Conservation (phyloP, 2,329 filamentous ascomycete genomes). For the Ceratocystis eucalypticola region DNA sequence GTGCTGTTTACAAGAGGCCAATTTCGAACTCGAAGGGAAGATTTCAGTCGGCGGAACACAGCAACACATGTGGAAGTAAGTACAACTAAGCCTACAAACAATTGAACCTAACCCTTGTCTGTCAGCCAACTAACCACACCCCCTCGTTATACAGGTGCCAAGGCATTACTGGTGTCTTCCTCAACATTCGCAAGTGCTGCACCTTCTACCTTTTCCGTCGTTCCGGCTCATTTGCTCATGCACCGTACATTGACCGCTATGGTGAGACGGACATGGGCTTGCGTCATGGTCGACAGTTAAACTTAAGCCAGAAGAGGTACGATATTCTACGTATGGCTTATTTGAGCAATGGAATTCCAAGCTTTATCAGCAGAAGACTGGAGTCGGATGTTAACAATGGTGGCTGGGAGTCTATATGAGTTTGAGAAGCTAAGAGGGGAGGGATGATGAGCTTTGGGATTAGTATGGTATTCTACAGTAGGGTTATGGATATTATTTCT, state of each 20-base stretch:
- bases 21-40: conserved; percentile 29
- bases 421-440: background rate
- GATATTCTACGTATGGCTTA: conserved; percentile 78
- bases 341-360: conserved; percentile 75
- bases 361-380: conserved; percentile 74
- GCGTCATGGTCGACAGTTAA: conserved; percentile 74
- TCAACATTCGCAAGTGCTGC: conserved; percentile 93
- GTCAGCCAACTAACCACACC: conserved; percentile 9
- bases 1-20: conserved; percentile 63
- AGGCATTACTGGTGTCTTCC: conserved; percentile 78
- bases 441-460: background rate
- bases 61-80: conserved; percentile 76
- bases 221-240: conserved; percentile 71
- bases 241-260: conserved; percentile 90
- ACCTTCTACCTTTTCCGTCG: conserved; percentile 73
- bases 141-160: conserved; percentile 51
- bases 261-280: conserved; percentile 91
- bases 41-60: conserved; percentile 66
- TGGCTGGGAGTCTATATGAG: conserved; percentile 75
- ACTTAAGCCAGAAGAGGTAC: conserved; percentile 86
- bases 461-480: background rate
- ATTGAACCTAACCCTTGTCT: background rate
- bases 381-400: conserved; percentile 96
- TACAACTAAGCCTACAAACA: conserved; percentile 21
- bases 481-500: background rate